Base-by-base conservation (phyloP, 495 filamentous ascomycete genomes). In the Hyaloscypha variabilis region DNA sequence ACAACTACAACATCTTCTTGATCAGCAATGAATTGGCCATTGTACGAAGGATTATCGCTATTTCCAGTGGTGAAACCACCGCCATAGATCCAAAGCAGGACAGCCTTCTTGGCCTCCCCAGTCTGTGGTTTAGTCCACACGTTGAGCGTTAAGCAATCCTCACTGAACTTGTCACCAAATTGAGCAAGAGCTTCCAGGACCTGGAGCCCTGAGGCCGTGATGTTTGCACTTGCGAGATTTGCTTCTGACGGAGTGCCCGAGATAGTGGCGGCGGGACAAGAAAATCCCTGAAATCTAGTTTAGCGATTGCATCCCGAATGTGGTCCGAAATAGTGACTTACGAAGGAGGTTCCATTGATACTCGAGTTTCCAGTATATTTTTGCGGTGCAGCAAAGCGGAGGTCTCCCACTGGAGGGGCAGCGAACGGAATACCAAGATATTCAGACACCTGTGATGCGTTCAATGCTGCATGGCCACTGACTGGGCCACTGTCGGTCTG, bases 61-160 rank as follows among this genome's bases (percentile, higher is more conserved):
- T 70, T 72, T 8, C 77, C 79, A 4, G 13, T 61, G 49, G 65
- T 67, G 57, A 78, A 81, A 6, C 67, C 76, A 21, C 74, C 71
- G 19, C 81, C 81, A 54, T 76, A 71, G 21, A 79, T 74, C 70
- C 72, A 84, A 29, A 83, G 58, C 54, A 81, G 34, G 17, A 83
- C 80, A 13, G 79, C 78, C 28, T 57, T 77, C 52, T 65, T 69
- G 17, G 28, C 31, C 64, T 59, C 69, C 58, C 64, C 77, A 66
- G 21, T 76, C 72, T 52, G 72, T 64, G 76, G 71, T 63, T 73
- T 73, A 31, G 59, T 54, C 82, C 82, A 87, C 36, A 88, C 69
- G 68, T 80, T 81, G n/a, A 88, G 69, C 6, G 74, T 79, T n/a
- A 88, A 72, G 63, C 86, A 87, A 72, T 87, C 83, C 66, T 88